Percentiles rank a stretch among this genome's conserved stretches.
Evolutionary conservation across 1,284 basidiomycete genomes (phyloP).

Genomic region (Melanopsichium pennsylvanicum): DNA sequence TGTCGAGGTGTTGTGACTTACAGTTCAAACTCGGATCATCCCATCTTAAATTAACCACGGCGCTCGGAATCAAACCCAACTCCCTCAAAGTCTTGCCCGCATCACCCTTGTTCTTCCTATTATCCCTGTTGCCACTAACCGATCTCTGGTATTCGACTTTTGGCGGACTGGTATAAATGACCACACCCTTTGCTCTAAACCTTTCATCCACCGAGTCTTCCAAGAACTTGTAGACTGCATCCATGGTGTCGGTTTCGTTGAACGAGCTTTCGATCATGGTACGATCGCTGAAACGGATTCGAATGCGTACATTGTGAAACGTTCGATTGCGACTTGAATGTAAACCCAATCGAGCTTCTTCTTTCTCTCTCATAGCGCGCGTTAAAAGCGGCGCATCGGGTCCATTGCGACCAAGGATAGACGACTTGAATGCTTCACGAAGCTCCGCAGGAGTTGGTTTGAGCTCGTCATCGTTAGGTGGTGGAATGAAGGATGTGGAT

Average conservation of each 20-base stretch:
- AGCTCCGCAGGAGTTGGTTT: slow-evolving; percentile 78
- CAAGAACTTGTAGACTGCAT: slow-evolving; percentile 82
- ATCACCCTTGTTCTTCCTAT: slow-evolving; percentile 76
- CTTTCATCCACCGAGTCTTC: slow-evolving; percentile 76
- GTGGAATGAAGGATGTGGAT: background rate
- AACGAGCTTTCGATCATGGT: slow-evolving; percentile 83
- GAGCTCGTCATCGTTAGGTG: slow-evolving; percentile 64
- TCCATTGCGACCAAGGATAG: slow-evolving; percentile 73
- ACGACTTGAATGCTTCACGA: slow-evolving; percentile 73
- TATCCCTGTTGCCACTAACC: no score
- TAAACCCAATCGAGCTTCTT: slow-evolving; percentile 69
- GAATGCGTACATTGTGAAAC: slow-evolving; percentile 80
- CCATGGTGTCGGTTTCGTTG: slow-evolving; percentile 78
- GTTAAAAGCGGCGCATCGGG: slow-evolving; percentile 81
- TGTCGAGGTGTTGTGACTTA: no score
- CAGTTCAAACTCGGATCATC: slow-evolving; percentile 77
- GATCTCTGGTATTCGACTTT: slow-evolving; percentile 80
- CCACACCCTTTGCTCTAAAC: slow-evolving; percentile 77
- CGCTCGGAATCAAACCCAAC: slow-evolving; percentile 80
- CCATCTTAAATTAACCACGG: slow-evolving; percentile 79
- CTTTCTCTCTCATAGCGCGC: slow-evolving; percentile 74
- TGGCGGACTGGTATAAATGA: slow-evolving; percentile 82
- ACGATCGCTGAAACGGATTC: slow-evolving; percentile 80
- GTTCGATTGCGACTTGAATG: slow-evolving; percentile 75
- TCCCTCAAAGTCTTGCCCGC: slow-evolving; percentile 75